A percentile compares a stretch with the other conserved stretches of the same genome.
These are phyloP conservation scores for Quercus ilex DNA, from an alignment of 306 rosid genomes.

Conservation along the genomic window DNA sequence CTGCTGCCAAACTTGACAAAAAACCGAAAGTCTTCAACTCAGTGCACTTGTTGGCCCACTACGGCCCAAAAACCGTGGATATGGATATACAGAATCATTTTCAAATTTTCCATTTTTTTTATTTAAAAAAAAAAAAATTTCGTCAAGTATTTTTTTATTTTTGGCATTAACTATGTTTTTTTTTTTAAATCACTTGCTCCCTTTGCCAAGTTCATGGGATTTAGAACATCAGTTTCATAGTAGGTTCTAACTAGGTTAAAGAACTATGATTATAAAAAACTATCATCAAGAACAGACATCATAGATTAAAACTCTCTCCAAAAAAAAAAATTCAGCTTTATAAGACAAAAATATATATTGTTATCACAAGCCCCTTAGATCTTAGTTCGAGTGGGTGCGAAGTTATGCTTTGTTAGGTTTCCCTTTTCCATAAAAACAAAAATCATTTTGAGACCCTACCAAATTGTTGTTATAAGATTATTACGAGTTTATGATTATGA, in stretches of 20 bases:
- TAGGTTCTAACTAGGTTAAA: fast-evolving
- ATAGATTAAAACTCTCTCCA: too few relatives aligned
- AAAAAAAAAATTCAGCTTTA: too few relatives aligned
- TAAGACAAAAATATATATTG: too few relatives aligned
- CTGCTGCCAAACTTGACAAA: constrained; percentile 11
- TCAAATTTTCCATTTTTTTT: not conserved
- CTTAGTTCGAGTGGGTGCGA: not conserved
- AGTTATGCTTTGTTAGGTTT: not conserved
- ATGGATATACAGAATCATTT: not conserved
- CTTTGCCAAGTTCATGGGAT: too few relatives aligned
- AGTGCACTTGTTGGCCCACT: not conserved
- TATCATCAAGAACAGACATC: fast-evolving
- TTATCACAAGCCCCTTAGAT: too few relatives aligned
- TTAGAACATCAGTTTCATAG: too few relatives aligned
- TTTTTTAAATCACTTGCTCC: too few relatives aligned
- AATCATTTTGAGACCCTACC: not conserved
- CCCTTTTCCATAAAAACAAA: not conserved
- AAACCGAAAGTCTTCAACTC: not conserved
- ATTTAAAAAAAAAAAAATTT: not conserved
- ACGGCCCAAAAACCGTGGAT: not conserved
- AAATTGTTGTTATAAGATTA: not conserved
- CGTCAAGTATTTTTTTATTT: too few relatives aligned
- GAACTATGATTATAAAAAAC: too few relatives aligned
- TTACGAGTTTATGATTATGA: not conserved
- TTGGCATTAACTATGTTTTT: too few relatives aligned